These are phyloP conservation scores for Phaeotremella fagi DNA, from an alignment of 768 basidiomycete species.

Conservation along the genomic window DNA sequence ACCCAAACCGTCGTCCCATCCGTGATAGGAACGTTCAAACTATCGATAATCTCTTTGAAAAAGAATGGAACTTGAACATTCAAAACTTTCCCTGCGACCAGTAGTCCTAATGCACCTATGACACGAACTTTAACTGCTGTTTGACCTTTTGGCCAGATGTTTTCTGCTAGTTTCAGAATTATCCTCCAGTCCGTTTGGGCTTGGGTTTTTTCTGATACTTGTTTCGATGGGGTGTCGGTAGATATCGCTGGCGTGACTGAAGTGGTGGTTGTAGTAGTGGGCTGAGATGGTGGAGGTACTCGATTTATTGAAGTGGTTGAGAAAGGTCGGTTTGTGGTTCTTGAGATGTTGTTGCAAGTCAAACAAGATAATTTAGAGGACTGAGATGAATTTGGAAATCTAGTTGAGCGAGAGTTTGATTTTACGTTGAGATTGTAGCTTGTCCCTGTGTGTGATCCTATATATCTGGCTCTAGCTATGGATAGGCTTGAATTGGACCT, in stretches of 20 bases:
- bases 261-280: neutral
- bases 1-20: constrained; percentile 77
- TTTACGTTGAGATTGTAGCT: too few relatives aligned
- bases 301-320: neutral
- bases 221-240: constrained; percentile 2
- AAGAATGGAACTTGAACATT: constrained; percentile 98
- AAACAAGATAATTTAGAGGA: too few relatives aligned
- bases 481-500: too few relatives aligned
- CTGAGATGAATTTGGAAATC: too few relatives aligned
- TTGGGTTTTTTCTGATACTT: constrained; percentile 19
- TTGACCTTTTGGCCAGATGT: constrained; percentile 80
- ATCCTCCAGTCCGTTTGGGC: constrained; percentile 73
- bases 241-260: neutral
- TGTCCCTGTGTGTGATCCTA: too few relatives aligned
- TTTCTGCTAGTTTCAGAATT: constrained; percentile 70
- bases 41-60: constrained; percentile 87
- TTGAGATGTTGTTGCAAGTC: too few relatives aligned
- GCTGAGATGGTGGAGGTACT: neutral
- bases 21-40: constrained; percentile 77
- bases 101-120: constrained; percentile 69
- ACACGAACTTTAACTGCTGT: constrained; percentile 78
- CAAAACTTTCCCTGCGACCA: constrained; percentile 83
- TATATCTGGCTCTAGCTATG: too few relatives aligned
- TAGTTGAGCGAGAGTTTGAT: too few relatives aligned
- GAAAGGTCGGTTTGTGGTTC: too few relatives aligned